Base-by-base conservation (phyloP, 768 basidiomycete species). In the Calvatia gigantea region DNA sequence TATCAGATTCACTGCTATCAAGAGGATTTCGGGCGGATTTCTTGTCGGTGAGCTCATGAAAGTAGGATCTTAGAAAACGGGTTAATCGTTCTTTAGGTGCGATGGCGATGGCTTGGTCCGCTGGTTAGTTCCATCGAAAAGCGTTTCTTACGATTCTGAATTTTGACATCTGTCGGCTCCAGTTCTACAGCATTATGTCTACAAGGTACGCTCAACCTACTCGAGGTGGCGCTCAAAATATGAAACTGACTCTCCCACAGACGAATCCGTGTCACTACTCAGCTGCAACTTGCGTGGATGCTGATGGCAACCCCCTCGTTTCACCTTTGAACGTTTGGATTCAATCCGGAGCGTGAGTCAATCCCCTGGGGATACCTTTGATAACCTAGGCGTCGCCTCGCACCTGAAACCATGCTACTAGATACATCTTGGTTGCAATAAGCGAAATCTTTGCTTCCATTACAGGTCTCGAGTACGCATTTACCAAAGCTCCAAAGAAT, bases 391-490 rank as follows among this genome's bases (percentile, higher is more conserved):
- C n/a, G n/a, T n/a, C n/a, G n/a, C n/a, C 27, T 41, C 21, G 33
- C 27, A 5, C 6, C 15, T 31, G 15, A 49, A 19, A 5, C 7
- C 31, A 4, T 17, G 4, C 11, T 31, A 15, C n/a, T 47, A 84
- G 82, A 7, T 89, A 89, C 64, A 67, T 87, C 39, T 70, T 89
- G 42, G 77, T 89, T 60, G 86, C 85, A 2, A 73, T 85, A 56
- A 82, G 80, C 64, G 89, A 92, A 72, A 91, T 93, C 65, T 77
- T 91, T 39, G 87, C 87, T 1, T 85, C 85, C 2, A 89, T 93
- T 69, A 91, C 89, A 0, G 86, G 87, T 6, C 79, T 93, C 55
- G 89, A 93, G 67, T 92, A 92, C 62, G 90, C 89, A 15, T 93
- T 87, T 72, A 89, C 87, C 21, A 91, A 93, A 70, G 91, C 91